Percentiles rank a stretch among this genome's conserved stretches.
phyloP scores from a whole-genome alignment of 176 grass and related monocot genomes.

The Rhynchospora tenuis region DNA sequence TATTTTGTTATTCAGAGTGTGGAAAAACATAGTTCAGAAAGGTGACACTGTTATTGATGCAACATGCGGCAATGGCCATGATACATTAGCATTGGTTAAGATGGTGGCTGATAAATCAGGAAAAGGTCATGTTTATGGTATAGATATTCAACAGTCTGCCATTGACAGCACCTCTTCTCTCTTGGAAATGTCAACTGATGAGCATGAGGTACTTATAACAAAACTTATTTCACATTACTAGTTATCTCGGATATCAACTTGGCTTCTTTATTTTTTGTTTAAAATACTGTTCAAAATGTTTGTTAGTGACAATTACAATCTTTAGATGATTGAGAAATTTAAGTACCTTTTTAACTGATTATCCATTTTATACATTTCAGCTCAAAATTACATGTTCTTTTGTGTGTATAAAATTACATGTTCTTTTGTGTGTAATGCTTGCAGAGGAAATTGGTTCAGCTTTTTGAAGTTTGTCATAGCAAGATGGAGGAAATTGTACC shows the following conservation, averaged over 20 bases:
- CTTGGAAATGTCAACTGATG: slow-evolving; percentile 44
- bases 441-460: slow-evolving; percentile 55
- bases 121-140: slow-evolving; percentile 57
- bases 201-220: slow-evolving; percentile 41
- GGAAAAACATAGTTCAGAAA: slow-evolving; percentile 67
- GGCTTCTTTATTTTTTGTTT: background rate
- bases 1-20: slow-evolving; percentile 41
- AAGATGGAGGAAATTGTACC: slow-evolving; percentile 78
- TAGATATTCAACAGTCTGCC: slow-evolving; percentile 72
- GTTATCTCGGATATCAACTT: background rate
- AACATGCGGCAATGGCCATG: slow-evolving; percentile 88
- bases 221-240: background rate
- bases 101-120: slow-evolving; percentile 56
- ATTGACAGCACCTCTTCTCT: slow-evolving; percentile 60
- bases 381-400: background rate
- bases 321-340: background rate
- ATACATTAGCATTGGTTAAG: slow-evolving; percentile 67
- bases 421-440: background rate
- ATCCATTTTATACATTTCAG: background rate
- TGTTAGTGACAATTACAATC: background rate
- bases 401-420: background rate
- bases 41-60: slow-evolving; percentile 82
- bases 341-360: background rate
- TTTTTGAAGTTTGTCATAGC: slow-evolving; percentile 73
- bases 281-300: background rate